Percentiles rank a stretch among this genome's conserved stretches.
Evolutionary conservation across 768 basidiomycete genomes (phyloP).

Genomic region (Dioszegia crocea): DNA sequence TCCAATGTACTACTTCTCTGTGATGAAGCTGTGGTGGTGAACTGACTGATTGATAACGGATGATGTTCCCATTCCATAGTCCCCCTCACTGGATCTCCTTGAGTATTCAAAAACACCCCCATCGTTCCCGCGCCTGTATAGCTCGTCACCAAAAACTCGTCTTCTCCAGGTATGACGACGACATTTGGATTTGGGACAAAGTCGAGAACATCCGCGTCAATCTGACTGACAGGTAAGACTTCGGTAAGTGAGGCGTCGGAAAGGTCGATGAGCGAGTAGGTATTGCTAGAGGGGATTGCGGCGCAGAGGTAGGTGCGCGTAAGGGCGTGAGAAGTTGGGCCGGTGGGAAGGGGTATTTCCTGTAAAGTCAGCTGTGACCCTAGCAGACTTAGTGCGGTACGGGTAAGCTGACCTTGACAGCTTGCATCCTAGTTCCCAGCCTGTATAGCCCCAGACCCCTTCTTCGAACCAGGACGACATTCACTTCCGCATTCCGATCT

Average conservation of each 20-base stretch:
- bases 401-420: conserved; percentile 31
- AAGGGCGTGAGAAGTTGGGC: conserved; percentile 33
- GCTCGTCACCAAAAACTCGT: conserved; percentile 79
- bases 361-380: conserved; percentile 13
- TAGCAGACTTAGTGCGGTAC: not conserved
- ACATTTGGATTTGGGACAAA: conserved; percentile 55
- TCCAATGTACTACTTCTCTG: no score
- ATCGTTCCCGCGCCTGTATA: conserved; percentile 77
- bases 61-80: conserved; percentile 81
- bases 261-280: conserved; percentile 75
- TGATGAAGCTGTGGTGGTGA: not conserved
- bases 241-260: conserved; percentile 65
- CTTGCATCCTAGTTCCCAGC: conserved; percentile 36
- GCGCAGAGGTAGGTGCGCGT: conserved; percentile 39
- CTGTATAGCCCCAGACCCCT: conserved; percentile 48
- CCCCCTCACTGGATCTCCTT: conserved; percentile 83
- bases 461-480: conserved; percentile 47
- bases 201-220: conserved; percentile 47
- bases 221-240: conserved; percentile 75
- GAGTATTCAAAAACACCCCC: conserved; percentile 77
- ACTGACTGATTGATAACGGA: conserved; percentile 71
- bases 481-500: conserved; percentile 36
- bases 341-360: conserved; percentile 49
- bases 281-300: conserved; percentile 24
- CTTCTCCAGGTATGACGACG: conserved; percentile 62